Evolutionary conservation across 2,329 filamentous ascomycete species (phyloP), one percentile per base, ranked within the genome.

Genomic region (Sporothrix mexicana): DNA sequence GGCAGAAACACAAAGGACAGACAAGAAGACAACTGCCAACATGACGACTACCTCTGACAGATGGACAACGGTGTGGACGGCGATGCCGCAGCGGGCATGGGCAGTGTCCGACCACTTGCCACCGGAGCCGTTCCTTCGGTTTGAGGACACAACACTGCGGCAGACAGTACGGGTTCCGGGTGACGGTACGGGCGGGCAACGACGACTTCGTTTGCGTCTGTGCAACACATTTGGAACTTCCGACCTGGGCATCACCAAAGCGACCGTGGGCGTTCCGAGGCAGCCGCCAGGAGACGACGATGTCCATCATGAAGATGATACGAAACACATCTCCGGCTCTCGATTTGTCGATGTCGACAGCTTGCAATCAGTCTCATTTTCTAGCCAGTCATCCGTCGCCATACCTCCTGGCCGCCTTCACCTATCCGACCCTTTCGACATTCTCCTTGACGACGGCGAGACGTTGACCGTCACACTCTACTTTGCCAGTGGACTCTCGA

Each of bases 41-140:
- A 53, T n/a, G 17, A 57, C 55, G 3, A 57, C 55, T 12, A 30
- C 2, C 20, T 5, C 55, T 2, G 10, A 30, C 10, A 23, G n/a
- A 53, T 61, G 57, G 57, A 61, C 57, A 3, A 61, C 57, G 15
- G 57, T 61, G 30, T 61, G 57, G 57, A 41, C 57, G 30, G 57
- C 30, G 5, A 61, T 61, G 57, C 30, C 57, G 57, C 30, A 61
- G 57, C 15, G 17, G 57, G 57, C 57, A 30, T 61, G 57, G 57
- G 57, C 57, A 15, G 30, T 61, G 8, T 30, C 57, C 0, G 57
- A 43, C 17, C 57, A 61, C 57, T 9, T 61, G 30, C 57, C 30
- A n/a, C 57, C 57, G 57, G 2, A 13, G 57, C 30, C 30, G 30
- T 20, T n/a, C 17, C 3, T 41, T 7, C 30, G 30, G 17, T 43